Evolutionary conservation across 2,329 filamentous ascomycete species (phyloP).

Genomic region (Botryosphaeria dothidea): DNA sequence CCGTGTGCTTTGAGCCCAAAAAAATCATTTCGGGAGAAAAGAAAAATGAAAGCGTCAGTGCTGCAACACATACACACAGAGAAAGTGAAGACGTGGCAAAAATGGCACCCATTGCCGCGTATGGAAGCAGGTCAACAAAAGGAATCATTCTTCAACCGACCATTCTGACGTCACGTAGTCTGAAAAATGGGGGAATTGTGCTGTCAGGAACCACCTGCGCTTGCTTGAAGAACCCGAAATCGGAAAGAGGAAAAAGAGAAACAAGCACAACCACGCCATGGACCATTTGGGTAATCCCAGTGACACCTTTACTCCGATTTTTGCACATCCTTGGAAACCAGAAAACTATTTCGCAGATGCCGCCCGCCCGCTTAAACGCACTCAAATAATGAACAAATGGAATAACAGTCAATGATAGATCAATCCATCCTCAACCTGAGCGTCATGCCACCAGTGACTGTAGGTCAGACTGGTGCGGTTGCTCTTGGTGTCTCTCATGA

Average conservation of each 20-base stretch:
- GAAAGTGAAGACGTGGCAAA: background rate
- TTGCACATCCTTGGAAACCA: background rate
- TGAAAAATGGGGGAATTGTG: background rate
- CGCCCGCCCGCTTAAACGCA: constrained; percentile 13
- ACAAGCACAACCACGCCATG: background rate
- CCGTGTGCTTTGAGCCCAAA: no score
- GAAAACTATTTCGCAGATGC: background rate
- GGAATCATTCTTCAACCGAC: background rate
- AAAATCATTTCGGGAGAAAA: no score
- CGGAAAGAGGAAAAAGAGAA: background rate
- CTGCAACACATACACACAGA: no score
- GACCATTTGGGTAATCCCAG: background rate
- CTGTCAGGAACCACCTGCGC: background rate
- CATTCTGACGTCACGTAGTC: background rate
- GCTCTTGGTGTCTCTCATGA: background rate
- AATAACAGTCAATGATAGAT: background rate
- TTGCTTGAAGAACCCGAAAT: background rate
- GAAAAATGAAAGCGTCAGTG: no score
- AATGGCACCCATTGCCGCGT: no score
- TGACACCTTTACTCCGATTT: constrained; percentile 2
- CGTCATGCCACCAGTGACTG: constrained; percentile 16
- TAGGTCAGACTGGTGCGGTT: constrained; percentile 15
- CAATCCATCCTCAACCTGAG: background rate
- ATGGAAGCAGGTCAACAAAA: no score
- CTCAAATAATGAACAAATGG: background rate